These are phyloP conservation scores for Trichoderma citrinoviride DNA, from an alignment of 2,329 filamentous ascomycete genomes.

Conservation along the genomic window DNA sequence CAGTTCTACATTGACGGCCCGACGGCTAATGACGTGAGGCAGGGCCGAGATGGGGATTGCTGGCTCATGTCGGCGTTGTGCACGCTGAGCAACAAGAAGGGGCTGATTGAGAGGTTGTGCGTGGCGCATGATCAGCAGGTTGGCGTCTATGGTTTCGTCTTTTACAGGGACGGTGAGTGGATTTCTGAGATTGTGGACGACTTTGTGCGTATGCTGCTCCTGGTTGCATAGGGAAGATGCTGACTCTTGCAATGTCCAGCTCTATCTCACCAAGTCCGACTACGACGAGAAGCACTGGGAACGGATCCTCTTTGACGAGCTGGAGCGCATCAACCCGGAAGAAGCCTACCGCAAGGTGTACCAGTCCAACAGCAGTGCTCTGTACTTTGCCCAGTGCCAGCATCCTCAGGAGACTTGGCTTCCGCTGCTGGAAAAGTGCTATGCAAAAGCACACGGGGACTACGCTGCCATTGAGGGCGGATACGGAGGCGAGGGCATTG, in stretches of 20 bases:
- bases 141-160: slow-evolving; percentile 83
- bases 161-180: slow-evolving; percentile 77
- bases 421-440: slow-evolving; percentile 75
- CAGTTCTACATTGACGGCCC: slow-evolving; percentile 76
- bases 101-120: slow-evolving; percentile 69
- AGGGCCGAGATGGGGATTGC: slow-evolving; percentile 77
- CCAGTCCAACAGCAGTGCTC: slow-evolving; percentile 69
- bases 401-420: slow-evolving; percentile 78
- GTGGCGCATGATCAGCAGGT: slow-evolving; percentile 69
- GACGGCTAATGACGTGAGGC: slow-evolving; percentile 72
- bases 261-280: slow-evolving; percentile 55
- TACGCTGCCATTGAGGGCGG: slow-evolving; percentile 73
- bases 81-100: slow-evolving; percentile 70
- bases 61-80: slow-evolving; percentile 82
- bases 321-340: slow-evolving; percentile 51
- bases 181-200: slow-evolving; percentile 58
- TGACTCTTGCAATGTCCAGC: slow-evolving; percentile 26
- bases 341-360: slow-evolving; percentile 65
- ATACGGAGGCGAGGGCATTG: slow-evolving; percentile 59
- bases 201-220: slow-evolving; percentile 36
- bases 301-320: slow-evolving; percentile 43
- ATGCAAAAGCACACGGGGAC: slow-evolving; percentile 78
- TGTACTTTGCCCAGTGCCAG: slow-evolving; percentile 74
- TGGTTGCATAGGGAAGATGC: not conserved
- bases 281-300: slow-evolving; percentile 58